Percentiles rank a stretch among this genome's conserved stretches.
Evolutionary conservation across 1,284 basidiomycete species (phyloP).

Genomic region (Ceratobasidium sp.): DNA sequence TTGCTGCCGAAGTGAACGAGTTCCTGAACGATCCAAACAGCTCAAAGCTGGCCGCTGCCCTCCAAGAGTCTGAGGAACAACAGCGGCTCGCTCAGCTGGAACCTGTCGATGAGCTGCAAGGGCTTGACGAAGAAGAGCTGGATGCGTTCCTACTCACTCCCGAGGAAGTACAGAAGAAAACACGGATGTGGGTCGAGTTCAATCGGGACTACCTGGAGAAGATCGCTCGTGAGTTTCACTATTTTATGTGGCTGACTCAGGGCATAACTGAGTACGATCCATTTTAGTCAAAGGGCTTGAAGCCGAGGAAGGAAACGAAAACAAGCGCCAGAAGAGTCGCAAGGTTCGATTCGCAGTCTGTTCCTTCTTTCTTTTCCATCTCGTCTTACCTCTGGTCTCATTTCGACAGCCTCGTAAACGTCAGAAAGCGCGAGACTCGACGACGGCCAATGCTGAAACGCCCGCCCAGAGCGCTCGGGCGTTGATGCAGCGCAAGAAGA

Average conservation of each 20-base stretch:
- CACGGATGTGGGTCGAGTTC: slow-evolving; percentile 95
- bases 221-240: slow-evolving; percentile 70
- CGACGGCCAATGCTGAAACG: slow-evolving; percentile 73
- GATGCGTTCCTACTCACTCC: slow-evolving; percentile 84
- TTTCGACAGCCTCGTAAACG: slow-evolving; percentile 66
- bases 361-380: slow-evolving; percentile 5
- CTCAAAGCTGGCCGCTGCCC: slow-evolving; percentile 60
- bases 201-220: slow-evolving; percentile 94
- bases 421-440: slow-evolving; percentile 74
- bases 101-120: slow-evolving; percentile 70
- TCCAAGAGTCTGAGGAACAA: slow-evolving; percentile 66
- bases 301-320: slow-evolving; percentile 55
- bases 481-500: slow-evolving; percentile 80
- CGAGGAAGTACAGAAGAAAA: slow-evolving; percentile 89
- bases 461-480: slow-evolving; percentile 82
- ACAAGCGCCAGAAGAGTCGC: slow-evolving; percentile 62
- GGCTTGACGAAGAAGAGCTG: slow-evolving; percentile 92
- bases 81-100: slow-evolving; percentile 54
- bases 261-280: slow-evolving; percentile 41
- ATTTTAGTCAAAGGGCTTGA: slow-evolving; percentile 71
- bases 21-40: slow-evolving; percentile 68
- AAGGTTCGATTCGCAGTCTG: slow-evolving; percentile 35
- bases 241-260: slow-evolving; percentile 44
- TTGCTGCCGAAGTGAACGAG: slow-evolving; percentile 57
- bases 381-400: not conserved